These are phyloP conservation scores for Claviceps humidiphila DNA, from an alignment of 2,329 filamentous ascomycete species.

Conservation along the genomic window DNA sequence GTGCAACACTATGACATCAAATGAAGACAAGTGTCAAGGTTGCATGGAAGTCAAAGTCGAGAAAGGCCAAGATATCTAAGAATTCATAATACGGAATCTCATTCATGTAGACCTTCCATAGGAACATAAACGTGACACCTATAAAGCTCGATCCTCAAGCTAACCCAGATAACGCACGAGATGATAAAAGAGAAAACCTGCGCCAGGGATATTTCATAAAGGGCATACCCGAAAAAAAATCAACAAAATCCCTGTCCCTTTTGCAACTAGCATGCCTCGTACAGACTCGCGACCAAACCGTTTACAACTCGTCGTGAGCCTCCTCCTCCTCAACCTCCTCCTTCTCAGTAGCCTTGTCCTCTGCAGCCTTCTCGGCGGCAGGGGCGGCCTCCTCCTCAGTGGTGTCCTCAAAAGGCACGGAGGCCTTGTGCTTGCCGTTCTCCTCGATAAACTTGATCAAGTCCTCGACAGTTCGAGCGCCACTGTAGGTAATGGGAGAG, in stretches of 20 bases:
- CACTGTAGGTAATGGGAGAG: constrained; percentile 73
- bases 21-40: too few species aligned
- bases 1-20: too few species aligned
- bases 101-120: constrained; percentile 8
- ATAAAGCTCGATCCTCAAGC: constrained; percentile 12
- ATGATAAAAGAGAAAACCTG: constrained; percentile 8
- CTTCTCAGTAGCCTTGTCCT: constrained; percentile 29
- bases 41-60: too few species aligned
- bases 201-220: constrained; percentile 21
- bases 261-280: not conserved
- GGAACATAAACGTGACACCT: constrained; percentile 12
- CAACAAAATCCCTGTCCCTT: constrained; percentile 7
- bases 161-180: constrained; percentile 1
- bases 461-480: constrained; percentile 81
- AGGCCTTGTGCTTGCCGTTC: constrained; percentile 81
- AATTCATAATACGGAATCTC: not conserved
- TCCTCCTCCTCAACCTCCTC: constrained; percentile 28
- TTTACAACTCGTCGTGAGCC: constrained; percentile 60
- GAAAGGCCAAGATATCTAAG: too few species aligned
- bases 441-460: constrained; percentile 85
- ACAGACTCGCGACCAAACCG: not conserved
- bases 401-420: constrained; percentile 43
- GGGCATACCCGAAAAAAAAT: constrained; percentile 10
- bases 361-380: constrained; percentile 34
- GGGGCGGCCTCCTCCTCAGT: constrained; percentile 43